A percentile compares a stretch with the other conserved stretches of the same genome.
Conservation (phyloP, 2,329 filamentous ascomycete genomes). For the Talaromyces atroroseus region DNA sequence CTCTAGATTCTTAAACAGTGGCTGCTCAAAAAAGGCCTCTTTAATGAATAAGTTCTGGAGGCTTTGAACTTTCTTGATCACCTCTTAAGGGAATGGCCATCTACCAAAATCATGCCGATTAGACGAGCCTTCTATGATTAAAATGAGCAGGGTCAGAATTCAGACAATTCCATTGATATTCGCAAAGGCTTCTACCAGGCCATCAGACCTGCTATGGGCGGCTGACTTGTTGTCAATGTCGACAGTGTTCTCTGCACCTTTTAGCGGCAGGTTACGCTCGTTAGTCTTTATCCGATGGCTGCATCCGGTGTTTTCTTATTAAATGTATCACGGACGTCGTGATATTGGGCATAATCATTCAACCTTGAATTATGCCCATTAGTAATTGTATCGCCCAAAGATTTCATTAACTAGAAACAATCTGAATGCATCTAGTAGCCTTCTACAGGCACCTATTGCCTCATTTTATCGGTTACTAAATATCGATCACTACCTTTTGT, state of each 20-base stretch:
- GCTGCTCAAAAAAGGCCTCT: constrained; percentile 46
- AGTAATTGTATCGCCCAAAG: background rate
- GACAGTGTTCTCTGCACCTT: constrained; percentile 91
- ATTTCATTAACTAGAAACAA: too few species aligned
- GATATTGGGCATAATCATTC: background rate
- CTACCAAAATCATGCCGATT: constrained; percentile 61
- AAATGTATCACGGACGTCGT: background rate
- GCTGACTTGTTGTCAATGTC: constrained; percentile 73
- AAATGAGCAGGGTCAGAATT: constrained; percentile 42
- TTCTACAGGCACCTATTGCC: too few species aligned
- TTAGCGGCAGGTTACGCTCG: constrained; percentile 53
- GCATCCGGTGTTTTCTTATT: background rate
- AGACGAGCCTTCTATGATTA: constrained; percentile 76
- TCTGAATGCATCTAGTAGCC: too few species aligned
- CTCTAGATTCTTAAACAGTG: constrained; percentile 63
- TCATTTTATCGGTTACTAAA: background rate
- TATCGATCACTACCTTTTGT: background rate
- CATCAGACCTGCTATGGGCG: constrained; percentile 66
- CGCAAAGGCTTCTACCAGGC: constrained; percentile 88
- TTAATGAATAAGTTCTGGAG: constrained; percentile 65
- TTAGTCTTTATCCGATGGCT: too few species aligned
- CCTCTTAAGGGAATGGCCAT: constrained; percentile 73
- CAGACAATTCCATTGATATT: constrained; percentile 67
- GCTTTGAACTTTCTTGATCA: constrained; percentile 91
- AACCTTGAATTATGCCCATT: too few species aligned